Evolutionary conservation across 805 yeast species (phyloP).

Genomic region (Candida yuanshanica): DNA sequence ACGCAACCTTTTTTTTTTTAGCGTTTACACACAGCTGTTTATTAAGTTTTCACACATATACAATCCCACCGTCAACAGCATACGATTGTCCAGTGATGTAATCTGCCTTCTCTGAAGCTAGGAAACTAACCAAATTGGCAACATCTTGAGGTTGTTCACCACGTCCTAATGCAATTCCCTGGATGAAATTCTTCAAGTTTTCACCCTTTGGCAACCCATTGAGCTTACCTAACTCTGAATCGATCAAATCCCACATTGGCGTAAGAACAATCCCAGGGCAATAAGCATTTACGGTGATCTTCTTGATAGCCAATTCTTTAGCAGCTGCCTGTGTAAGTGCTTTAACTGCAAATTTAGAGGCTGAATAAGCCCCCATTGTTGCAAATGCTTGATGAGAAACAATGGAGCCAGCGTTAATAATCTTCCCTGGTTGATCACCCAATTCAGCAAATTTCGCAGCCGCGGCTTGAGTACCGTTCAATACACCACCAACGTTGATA

Average conservation of each 20-base stretch:
- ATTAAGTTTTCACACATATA: constrained; percentile 2
- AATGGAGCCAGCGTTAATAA: constrained; percentile 33
- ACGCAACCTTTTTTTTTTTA: too few relatives aligned
- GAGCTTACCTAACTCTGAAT: constrained; percentile 20
- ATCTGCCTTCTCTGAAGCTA: constrained; percentile 31
- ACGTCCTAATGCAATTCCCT: constrained; percentile 29
- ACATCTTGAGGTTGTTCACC: constrained; percentile 32
- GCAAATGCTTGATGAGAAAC: constrained; percentile 30
- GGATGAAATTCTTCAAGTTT: constrained; percentile 21
- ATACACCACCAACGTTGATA: constrained; percentile 28
- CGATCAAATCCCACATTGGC: constrained; percentile 30
- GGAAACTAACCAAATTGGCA: constrained; percentile 29
- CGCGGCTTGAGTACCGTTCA: constrained; percentile 32
- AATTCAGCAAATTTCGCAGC: constrained; percentile 23
- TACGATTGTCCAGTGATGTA: constrained; percentile 32
- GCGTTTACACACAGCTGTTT: too few relatives aligned
- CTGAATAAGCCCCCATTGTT: constrained; percentile 28
- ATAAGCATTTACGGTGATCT: constrained; percentile 34
- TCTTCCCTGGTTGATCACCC: constrained; percentile 28
- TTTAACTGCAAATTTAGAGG: constrained; percentile 33
- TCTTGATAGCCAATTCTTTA: constrained; percentile 29
- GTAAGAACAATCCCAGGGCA: constrained; percentile 39
- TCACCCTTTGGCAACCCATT: constrained; percentile 25
- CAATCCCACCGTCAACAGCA: constrained; percentile 34
- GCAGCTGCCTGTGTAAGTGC: constrained; percentile 34